Conservation (phyloP, 1,284 basidiomycete species). For the Prillingera fragicola region DNA sequence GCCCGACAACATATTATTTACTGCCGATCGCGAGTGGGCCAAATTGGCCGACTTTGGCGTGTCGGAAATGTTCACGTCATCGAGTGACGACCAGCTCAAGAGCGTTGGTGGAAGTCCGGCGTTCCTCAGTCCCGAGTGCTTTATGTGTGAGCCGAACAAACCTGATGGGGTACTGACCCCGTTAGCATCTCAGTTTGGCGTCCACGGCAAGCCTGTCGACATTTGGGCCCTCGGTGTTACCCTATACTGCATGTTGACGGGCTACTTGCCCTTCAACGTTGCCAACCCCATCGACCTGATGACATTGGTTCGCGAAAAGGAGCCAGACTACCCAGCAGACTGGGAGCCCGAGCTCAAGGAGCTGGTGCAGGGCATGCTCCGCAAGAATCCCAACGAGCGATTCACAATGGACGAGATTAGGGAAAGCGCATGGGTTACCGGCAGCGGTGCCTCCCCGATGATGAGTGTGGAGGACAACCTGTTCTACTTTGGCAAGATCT, state of each 20-base stretch:
- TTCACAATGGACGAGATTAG: constrained; percentile 44
- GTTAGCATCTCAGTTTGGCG: constrained; percentile 12
- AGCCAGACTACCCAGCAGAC: constrained; percentile 44
- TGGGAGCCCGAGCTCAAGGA: constrained; percentile 41
- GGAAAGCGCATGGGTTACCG: constrained; percentile 48
- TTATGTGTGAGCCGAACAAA: constrained; percentile 26
- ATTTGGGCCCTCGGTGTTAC: constrained; percentile 57
- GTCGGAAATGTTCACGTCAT: constrained; percentile 52
- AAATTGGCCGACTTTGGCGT: constrained; percentile 58
- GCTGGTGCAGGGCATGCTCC: constrained; percentile 45
- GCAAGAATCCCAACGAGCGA: constrained; percentile 44
- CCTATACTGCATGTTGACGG: constrained; percentile 54
- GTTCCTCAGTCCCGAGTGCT: constrained; percentile 54
- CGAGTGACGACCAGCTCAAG: constrained; percentile 49
- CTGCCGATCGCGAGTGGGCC: constrained; percentile 49
- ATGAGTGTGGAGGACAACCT: constrained; percentile 47
- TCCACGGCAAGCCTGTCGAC: constrained; percentile 53
- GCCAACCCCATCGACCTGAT: constrained; percentile 52
- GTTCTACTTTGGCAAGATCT: constrained; percentile 43
- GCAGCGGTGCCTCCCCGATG: neutral
- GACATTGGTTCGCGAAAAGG: constrained; percentile 49
- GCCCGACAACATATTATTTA: constrained; percentile 54
- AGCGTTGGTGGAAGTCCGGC: constrained; percentile 54
- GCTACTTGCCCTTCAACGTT: constrained; percentile 52
- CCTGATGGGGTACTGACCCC: constrained; percentile 13